Base-by-base conservation (phyloP, 2,329 filamentous ascomycete species). In the Colletotrichum sansevieriae region DNA sequence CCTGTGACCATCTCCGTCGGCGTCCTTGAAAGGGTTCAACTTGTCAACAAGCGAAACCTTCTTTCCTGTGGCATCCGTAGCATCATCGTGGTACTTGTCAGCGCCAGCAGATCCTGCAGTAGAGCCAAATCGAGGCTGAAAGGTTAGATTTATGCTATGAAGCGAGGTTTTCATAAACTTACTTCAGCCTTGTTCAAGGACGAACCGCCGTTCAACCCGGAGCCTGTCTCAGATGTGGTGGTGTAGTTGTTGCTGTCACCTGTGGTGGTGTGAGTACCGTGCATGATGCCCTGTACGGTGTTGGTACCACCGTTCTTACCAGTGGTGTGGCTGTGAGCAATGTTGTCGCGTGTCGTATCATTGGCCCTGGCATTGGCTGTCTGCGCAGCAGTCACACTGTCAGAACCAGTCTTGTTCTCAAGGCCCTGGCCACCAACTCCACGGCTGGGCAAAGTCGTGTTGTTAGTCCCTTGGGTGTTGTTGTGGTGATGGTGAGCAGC, bases 1-100 rank as follows among this genome's bases (percentile, higher is more conserved):
- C 60, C 70, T 73, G 68, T 74, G 73, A 0, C 73, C 73, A 22
- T 74, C 73, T 1, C 72, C 70, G 61, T 74, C 73, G 1, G 73
- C 66, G 20, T 74, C 73, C 65, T 72, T 73, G 57, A 72, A 71
- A 0, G 73, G 73, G 65, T 74, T 73, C 12, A 74, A 2, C 63
- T 71, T 73, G 39, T 74, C 73, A n/a, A 68, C 65, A 7, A 74
- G 13, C 0, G 73, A 73, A 1, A 60, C 18, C 62, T 73, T 72
- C 44, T 67, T 70, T 15, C 65, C 67, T 3, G 43, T 44, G 1
- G 67, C 6, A 13, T 70, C 64, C 1, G 29, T 20, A n/a, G 2
- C 20, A 5, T 39, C 37, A 33, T 25, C 11, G 20, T 63, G 49
- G 9, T 47, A 11, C 13, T 22, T 37, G 15, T 29, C 29, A 29